These are phyloP conservation scores for Tuber magnatum DNA, from an alignment of 495 filamentous ascomycete genomes.

Conservation along the genomic window DNA sequence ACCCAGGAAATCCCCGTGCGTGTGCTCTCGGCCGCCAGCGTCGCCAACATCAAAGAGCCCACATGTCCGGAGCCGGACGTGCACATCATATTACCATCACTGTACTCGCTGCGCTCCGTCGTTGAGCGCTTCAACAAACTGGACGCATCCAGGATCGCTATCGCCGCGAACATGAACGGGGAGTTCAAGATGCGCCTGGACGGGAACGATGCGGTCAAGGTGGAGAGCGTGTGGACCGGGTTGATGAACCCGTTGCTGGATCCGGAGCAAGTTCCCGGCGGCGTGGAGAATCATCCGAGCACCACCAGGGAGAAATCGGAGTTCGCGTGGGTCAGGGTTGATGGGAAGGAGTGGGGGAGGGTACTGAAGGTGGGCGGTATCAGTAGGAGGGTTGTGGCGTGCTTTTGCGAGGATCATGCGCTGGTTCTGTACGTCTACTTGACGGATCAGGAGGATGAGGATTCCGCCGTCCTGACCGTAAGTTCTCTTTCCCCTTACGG, in stretches of 20 bases:
- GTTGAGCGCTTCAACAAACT: slow-evolving; percentile 90
- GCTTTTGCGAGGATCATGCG: slow-evolving; percentile 68
- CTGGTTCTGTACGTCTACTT: slow-evolving; percentile 90
- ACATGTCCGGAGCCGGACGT: slow-evolving; percentile 86
- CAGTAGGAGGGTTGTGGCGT: slow-evolving; percentile 85
- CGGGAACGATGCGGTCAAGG: slow-evolving; percentile 66
- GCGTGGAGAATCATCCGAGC: slow-evolving; percentile 66
- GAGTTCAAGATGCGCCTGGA: slow-evolving; percentile 63
- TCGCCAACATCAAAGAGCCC: slow-evolving; percentile 83
- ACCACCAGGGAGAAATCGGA: slow-evolving; percentile 55
- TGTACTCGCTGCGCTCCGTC: slow-evolving; percentile 79
- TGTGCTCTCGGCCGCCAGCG: slow-evolving; percentile 68
- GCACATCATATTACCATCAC: slow-evolving; percentile 77
- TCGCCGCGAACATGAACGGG: slow-evolving; percentile 89
- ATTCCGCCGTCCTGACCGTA: slow-evolving; percentile 71
- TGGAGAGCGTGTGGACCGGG: slow-evolving; percentile 72
- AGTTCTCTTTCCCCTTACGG: slow-evolving; percentile 33
- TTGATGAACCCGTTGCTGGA: slow-evolving; percentile 80
- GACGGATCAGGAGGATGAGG: slow-evolving; percentile 56
- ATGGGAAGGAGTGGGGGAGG: slow-evolving; percentile 83
- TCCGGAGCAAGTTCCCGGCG: slow-evolving; percentile 56
- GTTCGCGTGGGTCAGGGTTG: slow-evolving; percentile 81
- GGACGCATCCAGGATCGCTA: slow-evolving; percentile 58
- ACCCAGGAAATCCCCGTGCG: slow-evolving; percentile 96
- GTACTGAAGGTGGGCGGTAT: slow-evolving; percentile 83